Evolutionary conservation across 257 asterid genomes (phyloP), one percentile per base, ranked within the genome.

Genomic region (Fraxinus anomala): DNA sequence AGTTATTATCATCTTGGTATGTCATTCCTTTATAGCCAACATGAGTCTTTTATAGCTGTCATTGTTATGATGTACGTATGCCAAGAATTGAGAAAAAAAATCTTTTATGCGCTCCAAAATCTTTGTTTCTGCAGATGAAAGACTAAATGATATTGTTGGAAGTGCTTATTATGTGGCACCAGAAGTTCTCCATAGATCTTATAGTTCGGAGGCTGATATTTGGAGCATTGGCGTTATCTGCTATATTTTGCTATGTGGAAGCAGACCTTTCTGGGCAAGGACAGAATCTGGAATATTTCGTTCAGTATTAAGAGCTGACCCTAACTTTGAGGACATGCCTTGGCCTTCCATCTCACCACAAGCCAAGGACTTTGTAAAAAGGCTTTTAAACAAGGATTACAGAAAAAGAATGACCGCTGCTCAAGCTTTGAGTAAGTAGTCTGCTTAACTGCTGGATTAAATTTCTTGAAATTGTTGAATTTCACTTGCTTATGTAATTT

Each of bases 161-260:
- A 94, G 99, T 86, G 99, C 99, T 54, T 94, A 94, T 79, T 95
- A 95, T 78, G 99, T 95, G 82, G 99, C 99, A 77, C 99, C 98
- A 17, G 99, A 95, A 86, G 98, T 93, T 77, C 98, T 95, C 31
- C 99, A 95, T 77, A 88, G 98, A 82, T 93, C 99, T 30, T 95
- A 95, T 82, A 93, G 97, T 80, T 88, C 89, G 81, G 99, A 95
- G 84, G 99, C 92, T 14, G 99, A 95, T 82, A 93, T 93, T 66
- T 95, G 99, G 99, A 95, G 99, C 84, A 91, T 93, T 75, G 99
- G 99, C 68, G 99, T 91, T 67, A 95, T 95, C 75, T 80, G 97
- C 37, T 95, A 92, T 82, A 95, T 95, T 78, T 86, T 95, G 84
- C 86, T 95, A 56, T 94, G 99, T 82, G 99, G 99, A 79, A 92